These are phyloP conservation scores for Thyridium curvatum DNA, from an alignment of 2,329 filamentous ascomycete genomes.

Conservation along the genomic window DNA sequence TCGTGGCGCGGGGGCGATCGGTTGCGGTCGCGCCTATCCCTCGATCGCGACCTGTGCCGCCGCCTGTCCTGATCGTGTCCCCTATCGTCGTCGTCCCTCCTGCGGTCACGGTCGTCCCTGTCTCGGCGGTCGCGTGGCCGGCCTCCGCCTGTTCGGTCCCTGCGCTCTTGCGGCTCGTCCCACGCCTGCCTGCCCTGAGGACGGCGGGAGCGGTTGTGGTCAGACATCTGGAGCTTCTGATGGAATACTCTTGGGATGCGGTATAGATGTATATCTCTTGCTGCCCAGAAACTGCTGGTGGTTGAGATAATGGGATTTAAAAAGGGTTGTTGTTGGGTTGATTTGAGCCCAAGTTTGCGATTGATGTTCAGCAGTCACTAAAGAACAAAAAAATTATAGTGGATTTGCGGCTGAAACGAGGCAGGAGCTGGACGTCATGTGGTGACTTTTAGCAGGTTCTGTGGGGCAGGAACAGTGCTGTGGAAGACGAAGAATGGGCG, in stretches of 20 bases:
- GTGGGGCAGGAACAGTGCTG: too few species aligned
- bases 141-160: neutral
- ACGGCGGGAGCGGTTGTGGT: constrained; percentile 7
- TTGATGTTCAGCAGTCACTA: too few species aligned
- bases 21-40: constrained; percentile 7
- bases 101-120: constrained; percentile 1
- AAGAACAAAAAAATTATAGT: neutral
- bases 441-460: too few species aligned
- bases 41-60: neutral
- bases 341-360: too few species aligned
- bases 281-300: too few species aligned
- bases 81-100: constrained; percentile 5
- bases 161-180: neutral
- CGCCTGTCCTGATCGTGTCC: constrained; percentile 2
- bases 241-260: too few species aligned
- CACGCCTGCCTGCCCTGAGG: constrained; percentile 6
- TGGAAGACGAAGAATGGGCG: too few species aligned
- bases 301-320: too few species aligned
- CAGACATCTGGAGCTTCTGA: neutral
- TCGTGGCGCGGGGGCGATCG: constrained; percentile 5
- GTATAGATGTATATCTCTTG: too few species aligned
- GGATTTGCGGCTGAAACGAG: constrained; percentile 1
- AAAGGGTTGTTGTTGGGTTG: too few species aligned
- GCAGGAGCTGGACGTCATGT: neutral
- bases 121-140: constrained; percentile 1